phyloP scores from a whole-genome alignment of 2,329 filamentous ascomycete species.

The Neonectria sp. region DNA sequence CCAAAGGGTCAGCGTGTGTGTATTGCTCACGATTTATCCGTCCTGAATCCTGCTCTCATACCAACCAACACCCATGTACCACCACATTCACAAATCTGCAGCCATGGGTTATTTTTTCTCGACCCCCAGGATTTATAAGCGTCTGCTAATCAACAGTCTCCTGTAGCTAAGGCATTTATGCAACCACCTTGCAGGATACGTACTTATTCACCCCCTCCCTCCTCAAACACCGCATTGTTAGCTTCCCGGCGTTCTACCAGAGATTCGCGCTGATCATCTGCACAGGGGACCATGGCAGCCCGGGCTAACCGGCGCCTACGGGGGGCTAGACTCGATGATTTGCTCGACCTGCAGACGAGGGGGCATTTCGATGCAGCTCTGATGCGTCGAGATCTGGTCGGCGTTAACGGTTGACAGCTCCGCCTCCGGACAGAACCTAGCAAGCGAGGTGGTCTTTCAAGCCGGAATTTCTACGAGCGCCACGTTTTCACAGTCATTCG shows the following conservation, averaged over 20 bases:
- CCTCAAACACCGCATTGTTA: constrained; percentile 18
- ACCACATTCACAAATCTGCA: constrained; percentile 8
- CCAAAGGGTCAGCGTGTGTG: not conserved
- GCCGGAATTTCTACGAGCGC: constrained; percentile 10
- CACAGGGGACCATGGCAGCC: constrained; percentile 15
- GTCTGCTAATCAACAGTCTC: constrained; percentile 34
- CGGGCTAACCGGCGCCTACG: constrained; percentile 12
- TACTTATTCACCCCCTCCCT: constrained; percentile 31
- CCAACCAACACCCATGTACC: constrained; percentile 8
- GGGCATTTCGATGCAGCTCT: constrained; percentile 22
- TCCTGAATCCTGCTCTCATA: constrained; percentile 17
- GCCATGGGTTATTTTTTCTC: constrained; percentile 19
- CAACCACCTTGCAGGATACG: constrained; percentile 40
- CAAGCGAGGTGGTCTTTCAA: not conserved
- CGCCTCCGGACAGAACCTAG: not conserved
- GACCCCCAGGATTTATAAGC: constrained; percentile 41
- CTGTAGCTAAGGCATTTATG: constrained; percentile 35
- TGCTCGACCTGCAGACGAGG: constrained; percentile 7
- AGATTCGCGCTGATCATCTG: constrained; percentile 27
- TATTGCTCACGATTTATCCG: constrained; percentile 7
- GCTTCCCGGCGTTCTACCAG: constrained; percentile 30
- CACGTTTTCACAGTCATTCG: constrained; percentile 19
- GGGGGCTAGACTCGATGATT: constrained; percentile 7
- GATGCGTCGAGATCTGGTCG: constrained; percentile 24
- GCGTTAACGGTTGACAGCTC: constrained; percentile 26